These are phyloP conservation scores for Oryza longistaminata DNA, from an alignment of 176 grass and related monocot genomes.

Conservation along the genomic window DNA sequence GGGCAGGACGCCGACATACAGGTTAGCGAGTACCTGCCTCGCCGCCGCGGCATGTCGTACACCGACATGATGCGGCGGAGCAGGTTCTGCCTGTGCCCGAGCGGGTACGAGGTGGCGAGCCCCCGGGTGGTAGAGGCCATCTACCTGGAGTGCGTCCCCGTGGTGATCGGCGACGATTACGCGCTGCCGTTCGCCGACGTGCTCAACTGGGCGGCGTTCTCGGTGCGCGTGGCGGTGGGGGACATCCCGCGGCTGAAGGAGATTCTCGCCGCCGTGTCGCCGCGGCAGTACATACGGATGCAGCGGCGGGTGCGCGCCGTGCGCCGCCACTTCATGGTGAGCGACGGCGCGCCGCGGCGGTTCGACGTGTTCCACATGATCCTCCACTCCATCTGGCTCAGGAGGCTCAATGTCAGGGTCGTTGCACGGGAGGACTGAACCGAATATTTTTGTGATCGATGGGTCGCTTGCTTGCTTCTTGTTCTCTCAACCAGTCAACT, in stretches of 20 bases:
- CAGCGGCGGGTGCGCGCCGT: conserved; percentile 53
- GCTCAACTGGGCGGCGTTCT: conserved; percentile 80
- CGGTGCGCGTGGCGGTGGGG: conserved; percentile 51
- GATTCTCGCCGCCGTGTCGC: conserved; percentile 57
- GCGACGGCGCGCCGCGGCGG: conserved; percentile 41
- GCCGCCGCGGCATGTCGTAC: conserved; percentile 56
- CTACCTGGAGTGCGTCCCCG: conserved; percentile 87
- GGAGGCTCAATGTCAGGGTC: conserved; percentile 71
- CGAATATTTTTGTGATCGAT: too few species aligned
- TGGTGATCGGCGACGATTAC: conserved; percentile 72
- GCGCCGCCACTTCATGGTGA: conserved; percentile 73
- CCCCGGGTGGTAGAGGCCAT: conserved; percentile 80
- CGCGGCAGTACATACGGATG: conserved; percentile 77
- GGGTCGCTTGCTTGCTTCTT: too few species aligned
- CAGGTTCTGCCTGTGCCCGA: conserved; percentile 82
- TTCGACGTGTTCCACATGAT: conserved; percentile 89
- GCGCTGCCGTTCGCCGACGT: conserved; percentile 78
- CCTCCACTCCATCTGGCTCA: conserved; percentile 85
- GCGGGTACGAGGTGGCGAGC: conserved; percentile 94
- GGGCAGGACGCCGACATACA: conserved; percentile 46
- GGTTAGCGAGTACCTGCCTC: conserved; percentile 72
- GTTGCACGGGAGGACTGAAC: not conserved
- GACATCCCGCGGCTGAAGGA: conserved; percentile 67
- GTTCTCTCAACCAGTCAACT: too few species aligned
- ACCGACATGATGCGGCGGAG: conserved; percentile 71